These are phyloP conservation scores for Hirschioporus abietinus DNA, from an alignment of 768 basidiomycete genomes.

Conservation along the genomic window DNA sequence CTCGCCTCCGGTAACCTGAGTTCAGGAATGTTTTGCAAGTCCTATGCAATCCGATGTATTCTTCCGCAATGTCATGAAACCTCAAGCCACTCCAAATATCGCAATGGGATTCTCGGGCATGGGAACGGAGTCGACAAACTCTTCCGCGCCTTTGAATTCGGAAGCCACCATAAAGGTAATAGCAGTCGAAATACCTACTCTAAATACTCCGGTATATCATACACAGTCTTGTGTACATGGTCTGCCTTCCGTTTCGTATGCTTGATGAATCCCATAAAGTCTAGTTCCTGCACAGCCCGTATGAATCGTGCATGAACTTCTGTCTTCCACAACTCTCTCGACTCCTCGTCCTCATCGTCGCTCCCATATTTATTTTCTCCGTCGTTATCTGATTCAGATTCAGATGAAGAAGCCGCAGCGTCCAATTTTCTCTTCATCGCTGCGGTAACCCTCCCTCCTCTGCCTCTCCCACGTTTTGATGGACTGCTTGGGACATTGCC, in stretches of 20 bases:
- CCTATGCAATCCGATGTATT: too few relatives aligned
- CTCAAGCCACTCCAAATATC: too few relatives aligned
- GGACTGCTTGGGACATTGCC: slow-evolving; percentile 19
- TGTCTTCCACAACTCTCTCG: slow-evolving; percentile 47
- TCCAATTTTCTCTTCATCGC: neutral
- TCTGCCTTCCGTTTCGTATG: slow-evolving; percentile 75
- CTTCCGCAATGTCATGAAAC: too few relatives aligned
- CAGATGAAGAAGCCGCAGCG: slow-evolving; percentile 1
- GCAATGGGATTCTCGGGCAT: too few relatives aligned
- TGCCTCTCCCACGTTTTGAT: slow-evolving; percentile 20
- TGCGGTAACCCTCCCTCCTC: slow-evolving; percentile 23
- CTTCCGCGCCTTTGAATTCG: too few relatives aligned
- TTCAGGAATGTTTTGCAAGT: too few relatives aligned
- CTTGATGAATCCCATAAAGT: slow-evolving; percentile 74
- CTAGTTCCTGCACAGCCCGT: slow-evolving; percentile 75
- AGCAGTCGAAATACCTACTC: neutral
- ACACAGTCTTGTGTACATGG: slow-evolving; percentile 65
- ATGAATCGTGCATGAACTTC: slow-evolving; percentile 77
- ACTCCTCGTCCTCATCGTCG: slow-evolving; percentile 23
- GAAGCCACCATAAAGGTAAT: neutral
- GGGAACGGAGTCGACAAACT: too few relatives aligned
- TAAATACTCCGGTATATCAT: slow-evolving; percentile 37
- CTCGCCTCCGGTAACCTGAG: too few relatives aligned
- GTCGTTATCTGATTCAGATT: slow-evolving; percentile 24
- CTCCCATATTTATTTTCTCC: slow-evolving; percentile 23